Conservation (phyloP, 345 rosid genomes). For the Pistacia integerrima region DNA sequence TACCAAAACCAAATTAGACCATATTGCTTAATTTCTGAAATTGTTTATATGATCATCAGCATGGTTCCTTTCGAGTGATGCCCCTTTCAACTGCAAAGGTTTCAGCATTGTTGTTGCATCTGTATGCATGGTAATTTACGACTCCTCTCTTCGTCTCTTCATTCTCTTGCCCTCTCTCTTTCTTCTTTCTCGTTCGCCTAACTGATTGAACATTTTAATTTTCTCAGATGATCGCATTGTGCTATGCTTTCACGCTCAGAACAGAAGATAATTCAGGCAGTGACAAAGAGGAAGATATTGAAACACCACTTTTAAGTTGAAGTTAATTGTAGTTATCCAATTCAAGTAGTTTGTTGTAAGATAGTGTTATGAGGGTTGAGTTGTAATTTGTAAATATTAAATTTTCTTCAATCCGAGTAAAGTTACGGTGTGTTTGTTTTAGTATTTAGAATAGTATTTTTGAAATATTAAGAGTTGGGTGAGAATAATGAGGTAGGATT, state of each 20-base stretch:
- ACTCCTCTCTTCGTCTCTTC: neutral
- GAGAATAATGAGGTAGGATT: too few species aligned
- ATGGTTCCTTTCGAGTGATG: constrained; percentile 43
- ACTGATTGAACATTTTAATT: neutral
- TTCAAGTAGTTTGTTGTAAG: neutral
- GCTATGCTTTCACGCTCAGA: constrained; percentile 38
- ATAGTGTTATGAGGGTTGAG: neutral
- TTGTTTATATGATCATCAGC: constrained; percentile 30
- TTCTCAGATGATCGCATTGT: constrained; percentile 40
- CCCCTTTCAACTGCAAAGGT: constrained; percentile 61
- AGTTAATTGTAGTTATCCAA: constrained; percentile 4
- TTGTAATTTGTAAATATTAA: neutral
- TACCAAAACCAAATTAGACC: neutral
- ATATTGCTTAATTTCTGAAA: neutral
- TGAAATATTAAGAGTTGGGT: too few species aligned
- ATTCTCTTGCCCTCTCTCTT: neutral
- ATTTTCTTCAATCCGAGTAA: neutral
- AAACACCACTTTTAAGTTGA: constrained; percentile 36
- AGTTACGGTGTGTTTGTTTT: too few species aligned
- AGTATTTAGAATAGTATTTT: too few species aligned
- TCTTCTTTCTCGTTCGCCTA: neutral
- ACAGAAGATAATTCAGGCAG: constrained; percentile 16
- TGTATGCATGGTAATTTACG: constrained; percentile 44
- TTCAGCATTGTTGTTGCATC: constrained; percentile 52
- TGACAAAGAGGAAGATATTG: constrained; percentile 32